These are phyloP conservation scores for Brassica hybrid DNA, from an alignment of 441 rosid species.

Conservation along the genomic window DNA sequence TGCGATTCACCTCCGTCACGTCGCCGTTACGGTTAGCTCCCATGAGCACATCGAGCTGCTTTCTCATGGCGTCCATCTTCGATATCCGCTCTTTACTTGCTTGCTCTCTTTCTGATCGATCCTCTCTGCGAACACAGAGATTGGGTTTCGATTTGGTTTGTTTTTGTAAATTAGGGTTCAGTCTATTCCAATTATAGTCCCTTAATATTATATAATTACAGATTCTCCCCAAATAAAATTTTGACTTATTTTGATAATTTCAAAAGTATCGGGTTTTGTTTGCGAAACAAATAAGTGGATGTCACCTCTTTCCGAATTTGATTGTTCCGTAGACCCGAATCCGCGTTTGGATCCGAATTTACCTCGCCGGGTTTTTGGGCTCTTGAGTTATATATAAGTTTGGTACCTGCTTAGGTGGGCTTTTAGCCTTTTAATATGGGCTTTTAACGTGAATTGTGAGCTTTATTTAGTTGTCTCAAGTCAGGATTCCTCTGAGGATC, in stretches of 20 bases:
- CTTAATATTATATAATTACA: background rate
- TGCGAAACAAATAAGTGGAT: background rate
- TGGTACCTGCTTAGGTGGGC: background rate
- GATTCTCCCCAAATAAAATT: background rate
- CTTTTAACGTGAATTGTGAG: background rate
- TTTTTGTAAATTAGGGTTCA: conserved; percentile 31
- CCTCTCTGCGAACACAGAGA: conserved; percentile 22
- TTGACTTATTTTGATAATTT: background rate
- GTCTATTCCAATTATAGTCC: conserved; percentile 9
- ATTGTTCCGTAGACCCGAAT: too few relatives aligned
- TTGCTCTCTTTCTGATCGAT: conserved; percentile 13
- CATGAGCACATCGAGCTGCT: conserved; percentile 98
- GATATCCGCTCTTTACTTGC: background rate
- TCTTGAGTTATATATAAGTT: background rate
- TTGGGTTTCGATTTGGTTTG: conserved; percentile 14
- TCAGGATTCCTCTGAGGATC: background rate
- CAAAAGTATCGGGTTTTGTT: background rate
- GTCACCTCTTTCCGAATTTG: too few relatives aligned
- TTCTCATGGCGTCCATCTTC: conserved; percentile 94
- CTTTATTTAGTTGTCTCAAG: background rate
- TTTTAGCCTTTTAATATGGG: background rate
- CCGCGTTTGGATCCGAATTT: too few relatives aligned
- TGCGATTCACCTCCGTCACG: conserved; percentile 92
- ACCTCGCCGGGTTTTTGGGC: background rate
- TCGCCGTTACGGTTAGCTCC: conserved; percentile 99